Evolutionary conservation across 2,329 filamentous ascomycete species (phyloP), one percentile per base, ranked within the genome.

Genomic region (Sarocladiaceae sp.): DNA sequence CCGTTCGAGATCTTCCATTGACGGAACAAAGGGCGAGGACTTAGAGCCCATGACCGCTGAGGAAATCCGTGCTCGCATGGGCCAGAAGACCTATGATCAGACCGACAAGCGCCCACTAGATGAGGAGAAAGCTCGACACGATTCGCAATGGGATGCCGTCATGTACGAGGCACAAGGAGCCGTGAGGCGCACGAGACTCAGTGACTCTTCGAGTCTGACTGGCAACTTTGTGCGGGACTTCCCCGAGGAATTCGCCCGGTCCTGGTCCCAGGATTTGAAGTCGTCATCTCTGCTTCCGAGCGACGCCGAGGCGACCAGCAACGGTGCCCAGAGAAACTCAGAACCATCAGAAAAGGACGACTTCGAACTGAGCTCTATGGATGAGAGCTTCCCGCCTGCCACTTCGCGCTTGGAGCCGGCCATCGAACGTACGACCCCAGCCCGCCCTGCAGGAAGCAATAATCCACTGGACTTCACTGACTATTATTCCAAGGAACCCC

Each of bases 181-280:
- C 2, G 15, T 39, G 3, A 15, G 45, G 15, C 33, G 46, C n/a
- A 33, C 26, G 16, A 21, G 20, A 23, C 23, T 23, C 4, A 18
- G 20, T 35, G 20, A 23, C 18, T 6, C 26, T 23, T 6, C 26
- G 18, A 3, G 29, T 9, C 46, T 76, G 40, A 73, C 69, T 7
- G 73, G 73, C 3, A 73, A 70, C 49, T 76, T 68, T 48, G 58
- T 59, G 7, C 67, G 66, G 24, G 74, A 77, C 53, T 77, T 76
- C 47, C 70, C 73, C 0, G 72, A 77, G 47, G 72, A 76, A 3
- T 75, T 73, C 45, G 51, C 63, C 0, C 54, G 55, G 4, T 64
- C 64, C 1, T 75, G 72, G 73, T 60, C 47, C 6, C 39, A 51
- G 7, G 54, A 58, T 13, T 59, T 58, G 3, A 9, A 48, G 3